phyloP scores from a whole-genome alignment of 129 eudicot genomes.

The carrot (Daucus carota) region DH1_v3.0 NC_030384.2:47960501-47961000 shows the following conservation, averaged over 20 bases:
- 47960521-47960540: conserved; percentile 74
- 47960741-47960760: no score
- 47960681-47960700: background rate
- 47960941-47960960: conserved; percentile 91
- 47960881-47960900: no score
- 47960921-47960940: conserved; percentile 94
- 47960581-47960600: conserved; percentile 74
- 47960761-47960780: no score
- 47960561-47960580: conserved; percentile 82
- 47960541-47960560: conserved; percentile 87
- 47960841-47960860: no score
- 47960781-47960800: no score
- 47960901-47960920: background rate
- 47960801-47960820: no score
- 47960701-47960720: no score
- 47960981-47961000: conserved; percentile 87
- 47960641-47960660: conserved; percentile 98
- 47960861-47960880: no score
- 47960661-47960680: conserved; percentile 49
- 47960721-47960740: no score
- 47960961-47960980: conserved; percentile 80
- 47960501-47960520: conserved; percentile 33
- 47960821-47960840: no score
- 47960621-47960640: conserved; percentile 85
- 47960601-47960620: conserved; percentile 55